Evolutionary conservation across 805 yeast species (phyloP).

Genomic region (Wickerhamiella brachini): DNA sequence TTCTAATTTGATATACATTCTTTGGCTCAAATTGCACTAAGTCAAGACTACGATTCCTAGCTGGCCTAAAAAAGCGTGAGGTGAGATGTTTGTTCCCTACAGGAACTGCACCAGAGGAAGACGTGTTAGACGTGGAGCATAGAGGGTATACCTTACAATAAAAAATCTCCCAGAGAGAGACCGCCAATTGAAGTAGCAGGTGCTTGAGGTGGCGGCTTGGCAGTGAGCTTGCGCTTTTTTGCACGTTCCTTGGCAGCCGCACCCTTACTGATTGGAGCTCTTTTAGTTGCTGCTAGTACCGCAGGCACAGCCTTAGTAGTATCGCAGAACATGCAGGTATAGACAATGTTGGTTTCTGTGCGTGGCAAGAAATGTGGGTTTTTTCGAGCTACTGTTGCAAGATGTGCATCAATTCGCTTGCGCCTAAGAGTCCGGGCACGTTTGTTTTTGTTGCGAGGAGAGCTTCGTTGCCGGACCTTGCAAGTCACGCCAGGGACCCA

Average conservation of each 20-base stretch:
- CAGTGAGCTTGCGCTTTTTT: background rate
- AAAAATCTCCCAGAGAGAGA: background rate
- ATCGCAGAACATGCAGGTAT: background rate
- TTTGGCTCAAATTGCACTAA: too few relatives aligned
- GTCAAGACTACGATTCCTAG: too few relatives aligned
- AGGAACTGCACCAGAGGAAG: too few relatives aligned
- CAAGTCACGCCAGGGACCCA: slow-evolving; percentile 15
- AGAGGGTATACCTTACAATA: too few relatives aligned
- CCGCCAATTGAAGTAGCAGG: background rate
- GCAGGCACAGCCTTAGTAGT: background rate
- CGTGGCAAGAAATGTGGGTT: background rate
- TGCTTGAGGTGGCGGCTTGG: background rate
- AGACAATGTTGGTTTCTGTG: background rate
- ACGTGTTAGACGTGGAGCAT: too few relatives aligned
- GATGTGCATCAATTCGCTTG: slow-evolving; percentile 6
- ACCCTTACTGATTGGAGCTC: background rate
- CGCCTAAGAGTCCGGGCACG: slow-evolving; percentile 6
- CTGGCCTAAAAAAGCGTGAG: too few relatives aligned
- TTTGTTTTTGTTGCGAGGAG: slow-evolving; percentile 1
- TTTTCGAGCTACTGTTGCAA: slow-evolving; percentile 6
- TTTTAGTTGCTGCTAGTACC: background rate
- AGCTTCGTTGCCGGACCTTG: slow-evolving; percentile 1
- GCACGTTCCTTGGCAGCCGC: background rate
- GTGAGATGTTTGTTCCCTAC: too few relatives aligned
- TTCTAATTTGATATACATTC: too few relatives aligned